A percentile compares a stretch with the other conserved stretches of the same genome.
These are phyloP conservation scores for Amanita pseudoporphyria DNA, from an alignment of 768 basidiomycete genomes.

Conservation along the genomic window DNA sequence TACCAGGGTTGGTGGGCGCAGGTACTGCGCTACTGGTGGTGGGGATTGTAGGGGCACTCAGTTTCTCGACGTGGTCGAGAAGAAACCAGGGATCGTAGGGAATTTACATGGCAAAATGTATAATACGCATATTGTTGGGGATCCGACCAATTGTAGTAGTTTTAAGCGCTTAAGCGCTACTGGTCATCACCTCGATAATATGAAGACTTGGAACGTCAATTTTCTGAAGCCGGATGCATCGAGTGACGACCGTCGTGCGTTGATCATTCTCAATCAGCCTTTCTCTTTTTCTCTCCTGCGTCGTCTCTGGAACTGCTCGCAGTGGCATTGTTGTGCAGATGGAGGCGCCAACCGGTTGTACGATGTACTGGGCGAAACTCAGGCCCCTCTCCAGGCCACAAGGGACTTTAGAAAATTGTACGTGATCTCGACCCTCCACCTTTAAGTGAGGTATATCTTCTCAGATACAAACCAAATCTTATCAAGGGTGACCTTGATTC, in stretches of 20 bases:
- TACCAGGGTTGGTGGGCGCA: constrained; percentile 73
- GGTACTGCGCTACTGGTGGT: constrained; percentile 78
- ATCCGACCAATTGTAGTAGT: too few relatives aligned
- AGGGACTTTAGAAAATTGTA: not conserved
- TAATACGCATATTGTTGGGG: not conserved
- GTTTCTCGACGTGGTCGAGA: constrained; percentile 62
- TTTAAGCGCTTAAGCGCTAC: too few relatives aligned
- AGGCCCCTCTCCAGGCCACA: not conserved
- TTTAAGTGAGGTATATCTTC: constrained; percentile 1
- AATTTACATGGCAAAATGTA: not conserved
- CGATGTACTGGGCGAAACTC: constrained; percentile 32
- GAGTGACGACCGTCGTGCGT: constrained; percentile 29
- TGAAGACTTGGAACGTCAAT: constrained; percentile 29
- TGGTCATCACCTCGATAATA: too few relatives aligned
- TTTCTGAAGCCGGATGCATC: constrained; percentile 22
- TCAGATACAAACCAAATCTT: constrained; percentile 70
- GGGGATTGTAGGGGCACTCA: constrained; percentile 68
- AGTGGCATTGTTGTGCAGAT: constrained; percentile 69
- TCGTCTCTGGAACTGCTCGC: constrained; percentile 44
- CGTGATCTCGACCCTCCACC: not conserved
- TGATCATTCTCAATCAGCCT: constrained; percentile 89
- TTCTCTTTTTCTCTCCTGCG: constrained; percentile 56
- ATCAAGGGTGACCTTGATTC: constrained; percentile 97
- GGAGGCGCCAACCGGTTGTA: constrained; percentile 82
- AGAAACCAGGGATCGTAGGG: constrained; percentile 51